Conservation (phyloP, 257 asterid species). For the Solanum sitiens region DNA sequence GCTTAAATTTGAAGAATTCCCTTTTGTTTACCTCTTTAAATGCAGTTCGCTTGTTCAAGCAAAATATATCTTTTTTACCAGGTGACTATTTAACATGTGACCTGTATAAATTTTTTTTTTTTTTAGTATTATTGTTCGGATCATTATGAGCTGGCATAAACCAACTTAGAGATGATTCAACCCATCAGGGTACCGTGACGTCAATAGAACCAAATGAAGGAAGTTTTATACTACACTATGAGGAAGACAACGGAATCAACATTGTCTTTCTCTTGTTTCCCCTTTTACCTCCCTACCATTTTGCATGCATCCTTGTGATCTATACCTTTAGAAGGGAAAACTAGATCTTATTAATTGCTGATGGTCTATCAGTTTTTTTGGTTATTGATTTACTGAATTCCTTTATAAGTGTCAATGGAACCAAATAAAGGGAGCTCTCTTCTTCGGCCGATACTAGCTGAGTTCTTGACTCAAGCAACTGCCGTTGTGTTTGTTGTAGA, state of each 20-base stretch:
- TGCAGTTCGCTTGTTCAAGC: conserved; percentile 6
- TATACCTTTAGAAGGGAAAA: background rate
- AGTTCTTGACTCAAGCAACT: conserved; percentile 71
- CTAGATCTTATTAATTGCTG: background rate
- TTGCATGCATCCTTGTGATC: background rate
- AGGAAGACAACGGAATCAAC: conserved; percentile 44
- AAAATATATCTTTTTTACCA: conserved; percentile 12
- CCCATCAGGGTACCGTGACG: conserved; percentile 83
- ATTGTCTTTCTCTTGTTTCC: background rate
- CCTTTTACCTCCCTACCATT: background rate
- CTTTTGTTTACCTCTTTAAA: background rate
- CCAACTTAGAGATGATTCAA: conserved; percentile 83
- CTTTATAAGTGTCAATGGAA: background rate
- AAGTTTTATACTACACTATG: conserved; percentile 56
- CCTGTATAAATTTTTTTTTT: background rate
- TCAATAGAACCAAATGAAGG: conserved; percentile 87
- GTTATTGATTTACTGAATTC: background rate
- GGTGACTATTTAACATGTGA: background rate
- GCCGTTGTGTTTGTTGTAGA: conserved; percentile 61
- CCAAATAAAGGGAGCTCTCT: conserved; percentile 50
- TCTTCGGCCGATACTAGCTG: conserved; percentile 64
- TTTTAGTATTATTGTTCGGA: background rate
- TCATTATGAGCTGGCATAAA: background rate
- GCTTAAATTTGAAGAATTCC: background rate
- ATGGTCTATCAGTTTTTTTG: background rate